Conservation (phyloP, 805 yeast species). For the Zygosaccharomyces pseudorouxii region DNA sequence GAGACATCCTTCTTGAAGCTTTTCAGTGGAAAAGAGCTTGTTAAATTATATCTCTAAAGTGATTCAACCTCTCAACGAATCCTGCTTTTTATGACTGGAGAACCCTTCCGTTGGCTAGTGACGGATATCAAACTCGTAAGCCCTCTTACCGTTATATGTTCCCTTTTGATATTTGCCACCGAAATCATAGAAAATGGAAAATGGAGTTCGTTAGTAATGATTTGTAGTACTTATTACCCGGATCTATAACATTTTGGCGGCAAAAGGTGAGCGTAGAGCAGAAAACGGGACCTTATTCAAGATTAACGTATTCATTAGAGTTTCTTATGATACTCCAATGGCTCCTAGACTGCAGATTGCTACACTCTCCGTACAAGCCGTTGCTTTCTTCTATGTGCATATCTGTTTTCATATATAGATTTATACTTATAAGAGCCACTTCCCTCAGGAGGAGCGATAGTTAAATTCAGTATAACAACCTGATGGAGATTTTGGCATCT, state of each 20-base stretch:
- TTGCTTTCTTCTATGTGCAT: background rate
- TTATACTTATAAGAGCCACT: background rate
- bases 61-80: background rate
- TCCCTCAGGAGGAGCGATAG: background rate
- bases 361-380: no score
- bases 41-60: background rate
- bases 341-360: no score
- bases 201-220: background rate
- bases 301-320: no score
- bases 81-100: background rate
- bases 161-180: constrained; percentile 22
- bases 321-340: no score
- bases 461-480: constrained; percentile 65
- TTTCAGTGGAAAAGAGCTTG: background rate
- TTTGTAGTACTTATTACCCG: background rate
- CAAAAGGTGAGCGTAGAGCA: no score
- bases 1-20: constrained; percentile 33
- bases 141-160: background rate
- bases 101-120: background rate
- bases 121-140: background rate
- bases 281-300: no score
- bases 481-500: constrained; percentile 84
- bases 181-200: constrained; percentile 7
- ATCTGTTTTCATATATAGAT: background rate
- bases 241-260: background rate